phyloP scores from a whole-genome alignment of 345 rosid genomes.

The Streptanthus diversifolius region DNA sequence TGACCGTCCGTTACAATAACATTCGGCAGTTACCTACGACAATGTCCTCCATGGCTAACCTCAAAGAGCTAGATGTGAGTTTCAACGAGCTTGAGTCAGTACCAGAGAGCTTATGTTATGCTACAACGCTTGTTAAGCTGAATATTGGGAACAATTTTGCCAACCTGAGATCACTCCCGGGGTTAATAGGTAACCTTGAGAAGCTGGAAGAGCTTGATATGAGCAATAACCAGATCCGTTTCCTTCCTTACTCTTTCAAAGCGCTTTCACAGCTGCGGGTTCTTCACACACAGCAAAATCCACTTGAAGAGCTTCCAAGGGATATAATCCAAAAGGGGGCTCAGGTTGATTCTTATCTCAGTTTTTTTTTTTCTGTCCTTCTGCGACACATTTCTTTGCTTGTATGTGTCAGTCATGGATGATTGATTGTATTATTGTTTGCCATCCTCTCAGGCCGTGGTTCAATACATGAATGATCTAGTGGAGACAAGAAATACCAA shows the following conservation, averaged over 20 bases:
- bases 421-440: constrained; percentile 6
- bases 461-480: constrained; percentile 76
- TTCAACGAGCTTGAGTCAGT: constrained; percentile 95
- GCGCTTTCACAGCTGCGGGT: constrained; percentile 62
- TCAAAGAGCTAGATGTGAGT: constrained; percentile 88
- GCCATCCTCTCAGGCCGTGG: constrained; percentile 62
- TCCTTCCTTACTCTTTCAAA: constrained; percentile 85
- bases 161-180: constrained; percentile 70
- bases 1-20: constrained; percentile 81
- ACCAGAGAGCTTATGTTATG: constrained; percentile 94
- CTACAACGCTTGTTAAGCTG: constrained; percentile 76
- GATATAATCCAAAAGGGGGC: constrained; percentile 77
- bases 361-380: not conserved
- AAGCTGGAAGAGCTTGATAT: constrained; percentile 89
- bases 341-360: constrained; percentile 50
- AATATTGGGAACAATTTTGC: constrained; percentile 94
- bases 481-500: constrained; percentile 57
- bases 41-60: constrained; percentile 67
- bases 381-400: not conserved
- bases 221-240: constrained; percentile 91
- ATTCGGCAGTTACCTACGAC: constrained; percentile 88
- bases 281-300: constrained; percentile 68
- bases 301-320: constrained; percentile 86
- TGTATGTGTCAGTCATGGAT: not conserved
- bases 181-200: constrained; percentile 93